Percentiles rank a stretch among this genome's conserved stretches.
These are phyloP conservation scores for Globisporangium paroecandrum DNA, from an alignment of 352 stramenopile species.

Conservation along the genomic window DNA sequence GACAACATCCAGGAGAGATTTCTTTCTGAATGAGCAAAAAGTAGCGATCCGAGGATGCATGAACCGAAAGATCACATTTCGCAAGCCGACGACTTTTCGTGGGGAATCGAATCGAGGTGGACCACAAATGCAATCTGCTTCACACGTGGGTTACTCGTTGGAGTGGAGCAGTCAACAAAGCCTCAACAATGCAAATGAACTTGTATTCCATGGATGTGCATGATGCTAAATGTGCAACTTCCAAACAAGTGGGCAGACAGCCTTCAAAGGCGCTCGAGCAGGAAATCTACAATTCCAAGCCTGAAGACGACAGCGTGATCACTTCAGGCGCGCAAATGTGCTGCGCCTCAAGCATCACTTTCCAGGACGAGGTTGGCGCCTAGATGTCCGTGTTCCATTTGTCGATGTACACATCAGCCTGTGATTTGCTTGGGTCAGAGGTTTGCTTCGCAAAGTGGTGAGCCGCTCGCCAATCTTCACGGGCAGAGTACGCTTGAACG, in stretches of 20 bases:
- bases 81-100: slow-evolving; percentile 4
- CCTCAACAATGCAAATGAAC: background rate
- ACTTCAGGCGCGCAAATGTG: slow-evolving; percentile 15
- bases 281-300: background rate
- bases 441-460: slow-evolving; percentile 9
- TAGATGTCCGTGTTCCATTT: slow-evolving; percentile 17
- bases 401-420: background rate
- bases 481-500: slow-evolving; percentile 13
- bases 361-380: slow-evolving; percentile 15
- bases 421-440: background rate
- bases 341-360: slow-evolving; percentile 11
- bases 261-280: background rate
- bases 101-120: background rate
- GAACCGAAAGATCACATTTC: slow-evolving; percentile 6
- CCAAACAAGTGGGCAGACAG: background rate
- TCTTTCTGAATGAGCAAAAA: background rate
- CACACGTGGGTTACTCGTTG: no score
- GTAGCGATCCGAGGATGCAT: background rate
- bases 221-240: background rate
- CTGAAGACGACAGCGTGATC: slow-evolving; percentile 6
- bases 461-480: slow-evolving; percentile 16
- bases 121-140: background rate
- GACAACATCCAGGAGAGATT: background rate
- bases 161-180: background rate
- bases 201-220: background rate